Conservation (phyloP, 192 early-diverging fungal species). For the Coemansia sp. region DNA sequence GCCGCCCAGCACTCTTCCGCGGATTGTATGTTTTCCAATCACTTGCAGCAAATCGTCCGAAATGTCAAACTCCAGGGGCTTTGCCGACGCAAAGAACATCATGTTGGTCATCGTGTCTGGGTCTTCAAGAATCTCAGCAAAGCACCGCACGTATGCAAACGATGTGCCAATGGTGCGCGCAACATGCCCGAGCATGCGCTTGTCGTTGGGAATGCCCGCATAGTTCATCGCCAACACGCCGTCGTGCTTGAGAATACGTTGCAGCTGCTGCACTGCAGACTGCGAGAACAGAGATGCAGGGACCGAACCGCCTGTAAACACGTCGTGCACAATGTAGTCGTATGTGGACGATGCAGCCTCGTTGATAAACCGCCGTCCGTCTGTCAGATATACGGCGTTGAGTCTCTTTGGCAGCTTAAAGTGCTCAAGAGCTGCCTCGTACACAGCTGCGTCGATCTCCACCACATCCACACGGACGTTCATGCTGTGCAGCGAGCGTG, state of each 20-base stretch:
- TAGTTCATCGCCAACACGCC: constrained; percentile 88
- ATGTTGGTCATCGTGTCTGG: constrained; percentile 60
- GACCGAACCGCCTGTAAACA: constrained; percentile 89
- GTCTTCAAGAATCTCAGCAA: constrained; percentile 58
- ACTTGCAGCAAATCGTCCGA: constrained; percentile 32
- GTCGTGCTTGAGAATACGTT: constrained; percentile 66
- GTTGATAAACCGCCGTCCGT: constrained; percentile 76
- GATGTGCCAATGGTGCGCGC: constrained; percentile 63
- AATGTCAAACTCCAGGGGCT: constrained; percentile 52
- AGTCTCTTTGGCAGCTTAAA: constrained; percentile 64
- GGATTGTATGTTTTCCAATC: constrained; percentile 26
- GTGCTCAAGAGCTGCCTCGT: constrained; percentile 64
- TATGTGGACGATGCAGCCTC: constrained; percentile 56
- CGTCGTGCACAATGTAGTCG: constrained; percentile 88
- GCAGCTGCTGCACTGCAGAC: constrained; percentile 65
- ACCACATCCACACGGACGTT: constrained; percentile 74
- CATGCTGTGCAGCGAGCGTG: constrained; percentile 61
- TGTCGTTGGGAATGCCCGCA: constrained; percentile 61
- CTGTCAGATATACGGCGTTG: constrained; percentile 62
- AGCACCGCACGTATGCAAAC: constrained; percentile 68
- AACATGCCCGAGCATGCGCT: constrained; percentile 60
- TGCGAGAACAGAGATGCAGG: constrained; percentile 70
- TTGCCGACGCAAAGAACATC: constrained; percentile 63
- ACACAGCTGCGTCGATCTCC: constrained; percentile 79
- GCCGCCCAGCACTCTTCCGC: constrained; percentile 40